Base-by-base conservation (phyloP, 352 stramenopile species). In the Elongisporangium anandrum region DNA sequence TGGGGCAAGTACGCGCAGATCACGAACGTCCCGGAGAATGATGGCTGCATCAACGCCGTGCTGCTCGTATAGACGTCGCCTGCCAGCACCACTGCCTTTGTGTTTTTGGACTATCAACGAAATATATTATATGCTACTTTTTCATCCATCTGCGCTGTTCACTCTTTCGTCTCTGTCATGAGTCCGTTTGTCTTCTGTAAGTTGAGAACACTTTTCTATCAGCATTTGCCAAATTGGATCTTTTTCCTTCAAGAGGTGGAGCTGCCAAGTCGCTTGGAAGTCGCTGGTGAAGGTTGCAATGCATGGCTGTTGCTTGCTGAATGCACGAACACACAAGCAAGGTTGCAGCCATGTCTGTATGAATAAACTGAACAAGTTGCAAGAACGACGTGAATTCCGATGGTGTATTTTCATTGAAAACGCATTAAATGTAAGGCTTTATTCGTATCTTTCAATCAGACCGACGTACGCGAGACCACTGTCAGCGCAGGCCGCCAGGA, bases 1-100 rank as follows among this genome's bases (percentile, higher is more conserved):
- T 99, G 97, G 97, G 98, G 97, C 57, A 99, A 99, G 69, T 99
- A 99, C 78, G 97, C 97, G 21, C 98, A 99, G 86, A 96, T 99
- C 52, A 99, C 98, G 45, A 99, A 99, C 84, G 98, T 99, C 71
- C 98, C 98, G 5, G 98, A 99, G 80, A 92, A 99, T 61, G 98
- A 99, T 77, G 97, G 97, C 54, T 99, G 97, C 80, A 99, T 99
- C 65, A 99, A 99, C 78, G 97, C 96, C 26, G 96, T 99, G 52
- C 84, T 99, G 52, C 84, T 99, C 59, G 97, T 99, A 41, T 99
- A 99, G 73, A 53, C n/a, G 66, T 69, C 76, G 61, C 58, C 58
- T 57, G 72, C 65, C 77, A 74, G 73, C 67, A 74, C 57, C 75
- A 72, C 29, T 41, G 29, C 29, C 9, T 41, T 41, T 41, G 29